These are phyloP conservation scores for Pythium phragmitis DNA, from an alignment of 352 stramenopile genomes.

Conservation along the genomic window DNA sequence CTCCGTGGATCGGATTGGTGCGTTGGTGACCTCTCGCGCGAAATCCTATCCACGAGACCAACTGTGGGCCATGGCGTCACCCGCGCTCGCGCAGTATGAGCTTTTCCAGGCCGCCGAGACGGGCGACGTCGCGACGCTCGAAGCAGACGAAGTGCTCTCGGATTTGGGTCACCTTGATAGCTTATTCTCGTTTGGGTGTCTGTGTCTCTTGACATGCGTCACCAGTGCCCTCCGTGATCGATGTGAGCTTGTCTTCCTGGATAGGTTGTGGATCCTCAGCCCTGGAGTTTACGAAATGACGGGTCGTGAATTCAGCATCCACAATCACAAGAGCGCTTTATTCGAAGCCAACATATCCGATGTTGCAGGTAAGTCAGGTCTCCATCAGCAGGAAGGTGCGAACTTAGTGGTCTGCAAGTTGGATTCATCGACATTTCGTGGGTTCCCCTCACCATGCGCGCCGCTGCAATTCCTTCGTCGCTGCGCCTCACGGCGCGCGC, in stretches of 20 bases:
- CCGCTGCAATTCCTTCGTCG: background rate
- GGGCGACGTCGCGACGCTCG: conserved; percentile 11
- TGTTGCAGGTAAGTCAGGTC: background rate
- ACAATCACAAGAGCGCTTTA: too few species aligned
- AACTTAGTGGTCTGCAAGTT: background rate
- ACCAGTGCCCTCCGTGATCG: too few species aligned
- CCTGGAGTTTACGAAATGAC: too few species aligned
- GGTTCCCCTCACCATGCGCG: background rate
- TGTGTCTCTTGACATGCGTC: too few species aligned
- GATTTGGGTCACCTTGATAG: background rate
- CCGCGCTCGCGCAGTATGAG: background rate
- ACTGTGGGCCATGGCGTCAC: background rate
- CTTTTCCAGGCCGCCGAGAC: conserved; percentile 19
- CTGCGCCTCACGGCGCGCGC: conserved; percentile 2
- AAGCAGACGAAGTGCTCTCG: background rate
- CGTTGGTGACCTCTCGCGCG: too few species aligned
- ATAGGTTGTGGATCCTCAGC: too few species aligned
- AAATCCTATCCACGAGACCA: background rate
- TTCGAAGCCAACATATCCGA: too few species aligned
- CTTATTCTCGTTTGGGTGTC: too few species aligned
- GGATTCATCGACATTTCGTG: background rate
- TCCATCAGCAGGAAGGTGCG: background rate
- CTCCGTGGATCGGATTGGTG: too few species aligned
- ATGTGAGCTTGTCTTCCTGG: too few species aligned
- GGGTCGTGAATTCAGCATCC: too few species aligned